phyloP scores from a whole-genome alignment of 2,329 filamentous ascomycete species.

The Calonectria pseudoreteaudii region DNA sequence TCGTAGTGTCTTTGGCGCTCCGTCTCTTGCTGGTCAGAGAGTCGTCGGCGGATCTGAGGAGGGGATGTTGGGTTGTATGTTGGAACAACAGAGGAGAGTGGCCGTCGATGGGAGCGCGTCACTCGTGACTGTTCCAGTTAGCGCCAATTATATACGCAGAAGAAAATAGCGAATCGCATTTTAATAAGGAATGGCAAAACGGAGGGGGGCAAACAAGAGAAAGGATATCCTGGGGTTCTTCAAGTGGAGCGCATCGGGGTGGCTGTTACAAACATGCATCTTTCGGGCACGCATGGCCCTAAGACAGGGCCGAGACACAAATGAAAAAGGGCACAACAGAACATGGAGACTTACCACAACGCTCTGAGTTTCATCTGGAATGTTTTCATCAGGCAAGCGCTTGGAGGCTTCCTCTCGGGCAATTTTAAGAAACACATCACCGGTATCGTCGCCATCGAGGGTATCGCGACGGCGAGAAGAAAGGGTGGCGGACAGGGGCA shows the following conservation, averaged over 20 bases:
- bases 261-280: conserved; percentile 18
- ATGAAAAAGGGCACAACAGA: neutral
- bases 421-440: conserved; percentile 70
- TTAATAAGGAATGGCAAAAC: neutral
- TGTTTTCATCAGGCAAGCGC: conserved; percentile 50
- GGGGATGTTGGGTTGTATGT: conserved; percentile 63
- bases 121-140: conserved; percentile 58
- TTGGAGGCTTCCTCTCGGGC: conserved; percentile 64
- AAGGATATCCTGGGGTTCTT: neutral
- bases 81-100: conserved; percentile 64
- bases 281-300: conserved; percentile 22
- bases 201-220: conserved; percentile 3
- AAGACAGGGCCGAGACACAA: conserved; percentile 22
- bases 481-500: conserved; percentile 55
- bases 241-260: conserved; percentile 11
- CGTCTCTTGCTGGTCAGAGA: conserved; percentile 69
- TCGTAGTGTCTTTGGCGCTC: conserved; percentile 52
- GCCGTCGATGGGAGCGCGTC: conserved; percentile 62
- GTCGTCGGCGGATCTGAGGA: conserved; percentile 62
- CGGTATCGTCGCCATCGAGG: conserved; percentile 63
- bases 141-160: conserved; percentile 21
- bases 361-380: conserved; percentile 50
- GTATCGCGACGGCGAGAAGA: conserved; percentile 51
- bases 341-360: conserved; percentile 58
- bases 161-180: conserved; percentile 10